Percentiles rank a stretch among this genome's conserved stretches.
phyloP scores from a whole-genome alignment of 768 basidiomycete species.

The Leccinellum albellum region DNA sequence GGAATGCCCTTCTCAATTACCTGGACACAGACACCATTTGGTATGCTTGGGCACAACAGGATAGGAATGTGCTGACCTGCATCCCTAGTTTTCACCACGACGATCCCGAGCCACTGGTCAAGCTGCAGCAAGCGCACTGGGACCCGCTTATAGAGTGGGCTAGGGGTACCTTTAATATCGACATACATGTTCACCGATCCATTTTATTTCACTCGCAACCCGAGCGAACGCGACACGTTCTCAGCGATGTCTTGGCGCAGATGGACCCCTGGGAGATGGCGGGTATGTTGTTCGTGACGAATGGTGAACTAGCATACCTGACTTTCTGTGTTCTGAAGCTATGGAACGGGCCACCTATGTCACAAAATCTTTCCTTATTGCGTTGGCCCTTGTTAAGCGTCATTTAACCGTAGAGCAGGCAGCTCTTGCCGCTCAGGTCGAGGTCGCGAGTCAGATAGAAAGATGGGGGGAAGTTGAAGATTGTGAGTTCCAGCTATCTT shows the following conservation, averaged over 20 bases:
- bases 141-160: slow-evolving; percentile 83
- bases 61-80: neutral
- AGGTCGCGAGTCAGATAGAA: slow-evolving; percentile 93
- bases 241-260: slow-evolving; percentile 52
- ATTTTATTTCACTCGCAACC: slow-evolving; percentile 71
- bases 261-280: slow-evolving; percentile 88
- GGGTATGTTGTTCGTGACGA: slow-evolving; percentile 46
- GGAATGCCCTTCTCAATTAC: slow-evolving; percentile 70
- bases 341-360: slow-evolving; percentile 89
- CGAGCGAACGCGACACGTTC: slow-evolving; percentile 56
- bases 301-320: neutral
- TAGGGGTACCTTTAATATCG: slow-evolving; percentile 56
- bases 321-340: slow-evolving; percentile 42
- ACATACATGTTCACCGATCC: slow-evolving; percentile 67
- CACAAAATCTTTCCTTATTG: slow-evolving; percentile 89
- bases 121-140: slow-evolving; percentile 83
- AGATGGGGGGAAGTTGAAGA: slow-evolving; percentile 99
- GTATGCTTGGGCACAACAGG: slow-evolving; percentile 36
- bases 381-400: slow-evolving; percentile 75
- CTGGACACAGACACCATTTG: slow-evolving; percentile 94
- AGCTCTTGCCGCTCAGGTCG: slow-evolving; percentile 80
- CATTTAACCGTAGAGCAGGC: slow-evolving; percentile 80
- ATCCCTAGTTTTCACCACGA: slow-evolving; percentile 73
- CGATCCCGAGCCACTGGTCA: slow-evolving; percentile 68
- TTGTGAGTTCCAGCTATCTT: slow-evolving; percentile 54